Evolutionary conservation across 768 basidiomycete species (phyloP).

Genomic region (Harrya chromipes): DNA sequence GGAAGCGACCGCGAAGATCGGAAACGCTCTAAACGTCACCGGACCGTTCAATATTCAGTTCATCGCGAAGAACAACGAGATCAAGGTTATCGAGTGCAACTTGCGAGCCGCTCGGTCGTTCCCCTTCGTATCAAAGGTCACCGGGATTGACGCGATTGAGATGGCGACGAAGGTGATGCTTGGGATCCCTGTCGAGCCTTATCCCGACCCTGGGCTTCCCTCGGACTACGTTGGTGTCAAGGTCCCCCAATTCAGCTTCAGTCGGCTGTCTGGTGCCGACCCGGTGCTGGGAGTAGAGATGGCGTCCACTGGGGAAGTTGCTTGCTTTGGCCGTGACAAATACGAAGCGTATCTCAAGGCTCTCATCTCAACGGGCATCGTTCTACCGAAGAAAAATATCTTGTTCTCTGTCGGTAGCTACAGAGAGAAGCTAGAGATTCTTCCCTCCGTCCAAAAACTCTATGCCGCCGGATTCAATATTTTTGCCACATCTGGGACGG

Average conservation of each 20-base stretch:
- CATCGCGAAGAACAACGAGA: slow-evolving; percentile 99
- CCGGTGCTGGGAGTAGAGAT: slow-evolving; percentile 98
- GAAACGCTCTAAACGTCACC: slow-evolving; percentile 95
- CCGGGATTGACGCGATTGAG: slow-evolving; percentile 96
- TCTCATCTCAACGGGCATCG: slow-evolving; percentile 93
- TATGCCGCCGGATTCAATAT: slow-evolving; percentile 91
- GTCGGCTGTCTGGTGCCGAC: slow-evolving; percentile 93
- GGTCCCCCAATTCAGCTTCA: slow-evolving; percentile 99
- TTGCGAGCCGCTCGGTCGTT: slow-evolving; percentile 95
- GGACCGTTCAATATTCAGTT: slow-evolving; percentile 99
- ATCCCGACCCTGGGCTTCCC: slow-evolving; percentile 86
- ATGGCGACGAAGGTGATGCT: slow-evolving; percentile 99
- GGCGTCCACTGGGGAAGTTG: slow-evolving; percentile 99
- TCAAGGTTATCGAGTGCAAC: slow-evolving; percentile 99
- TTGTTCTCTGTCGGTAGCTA: slow-evolving; percentile 95
- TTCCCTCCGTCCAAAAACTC: slow-evolving; percentile 95
- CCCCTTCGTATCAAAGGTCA: slow-evolving; percentile 99
- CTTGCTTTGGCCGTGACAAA: slow-evolving; percentile 96
- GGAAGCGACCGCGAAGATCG: slow-evolving; percentile 96
- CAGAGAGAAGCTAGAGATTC: slow-evolving; percentile 94
- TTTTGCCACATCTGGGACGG: slow-evolving; percentile 95
- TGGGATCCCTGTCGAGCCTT: slow-evolving; percentile 81
- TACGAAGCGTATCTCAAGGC: slow-evolving; percentile 99
- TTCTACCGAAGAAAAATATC: slow-evolving; percentile 95
- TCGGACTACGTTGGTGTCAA: slow-evolving; percentile 97